These are phyloP conservation scores for Danielozyma ontarioensis DNA, from an alignment of 805 yeast genomes.

Conservation along the genomic window DNA sequence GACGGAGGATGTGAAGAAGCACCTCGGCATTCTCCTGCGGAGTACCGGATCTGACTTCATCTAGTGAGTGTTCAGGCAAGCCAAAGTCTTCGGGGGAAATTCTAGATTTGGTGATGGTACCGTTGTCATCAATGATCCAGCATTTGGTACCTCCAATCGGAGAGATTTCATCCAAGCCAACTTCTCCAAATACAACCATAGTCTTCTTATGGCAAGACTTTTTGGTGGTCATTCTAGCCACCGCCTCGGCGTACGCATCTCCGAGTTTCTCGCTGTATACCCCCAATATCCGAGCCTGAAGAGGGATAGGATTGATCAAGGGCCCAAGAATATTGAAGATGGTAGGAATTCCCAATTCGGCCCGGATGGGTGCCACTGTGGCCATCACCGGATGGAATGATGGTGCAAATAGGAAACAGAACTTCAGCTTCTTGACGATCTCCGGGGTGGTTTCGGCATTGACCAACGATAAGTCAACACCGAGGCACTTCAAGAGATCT, in stretches of 20 bases:
- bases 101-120: conserved; percentile 37
- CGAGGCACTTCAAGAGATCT: conserved; percentile 75
- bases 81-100: conserved; percentile 78
- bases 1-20: conserved; percentile 40
- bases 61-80: conserved; percentile 64
- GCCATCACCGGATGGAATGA: conserved; percentile 92
- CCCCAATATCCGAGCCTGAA: conserved; percentile 78
- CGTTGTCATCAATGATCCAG: conserved; percentile 60
- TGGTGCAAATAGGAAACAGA: conserved; percentile 84
- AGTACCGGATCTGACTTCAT: conserved; percentile 73
- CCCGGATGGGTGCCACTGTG: conserved; percentile 71
- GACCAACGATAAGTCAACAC: conserved; percentile 73
- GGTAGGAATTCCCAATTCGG: conserved; percentile 80
- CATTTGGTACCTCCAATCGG: conserved; percentile 78
- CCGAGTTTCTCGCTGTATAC: conserved; percentile 82
- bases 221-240: conserved; percentile 52
- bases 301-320: conserved; percentile 81
- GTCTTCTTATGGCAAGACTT: conserved; percentile 48
- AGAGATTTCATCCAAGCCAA: conserved; percentile 90
- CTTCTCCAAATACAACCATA: conserved; percentile 88
- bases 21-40: conserved; percentile 76
- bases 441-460: conserved; percentile 56
- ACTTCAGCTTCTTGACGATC: conserved; percentile 45
- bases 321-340: conserved; percentile 95
- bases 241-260: conserved; percentile 77